Percentiles rank a stretch among this genome's conserved stretches.
Evolutionary conservation across 164 flowering plant genomes (phyloP).

Genomic region (Cinnamomum chago): DNA sequence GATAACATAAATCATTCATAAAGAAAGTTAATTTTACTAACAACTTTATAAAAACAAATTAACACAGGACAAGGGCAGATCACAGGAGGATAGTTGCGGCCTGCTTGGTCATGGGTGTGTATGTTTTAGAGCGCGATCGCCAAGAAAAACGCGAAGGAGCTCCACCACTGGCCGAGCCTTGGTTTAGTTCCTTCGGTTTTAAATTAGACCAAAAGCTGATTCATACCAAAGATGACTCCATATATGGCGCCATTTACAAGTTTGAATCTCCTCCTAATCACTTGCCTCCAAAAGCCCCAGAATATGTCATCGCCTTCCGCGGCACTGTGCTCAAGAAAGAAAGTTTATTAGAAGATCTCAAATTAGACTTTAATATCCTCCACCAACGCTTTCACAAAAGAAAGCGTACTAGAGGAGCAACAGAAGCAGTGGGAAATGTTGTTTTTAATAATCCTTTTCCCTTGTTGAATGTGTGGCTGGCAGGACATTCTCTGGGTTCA

Average conservation of each 20-base stretch:
- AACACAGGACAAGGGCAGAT: too few relatives aligned
- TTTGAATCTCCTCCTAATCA: conserved; percentile 11
- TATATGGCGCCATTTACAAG: conserved; percentile 74
- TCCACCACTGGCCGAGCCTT: conserved; percentile 73
- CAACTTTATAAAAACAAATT: too few relatives aligned
- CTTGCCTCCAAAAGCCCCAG: conserved; percentile 28
- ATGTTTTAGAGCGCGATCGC: too few relatives aligned
- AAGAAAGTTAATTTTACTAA: too few relatives aligned
- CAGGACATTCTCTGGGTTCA: conserved; percentile 91
- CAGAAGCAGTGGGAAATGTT: conserved; percentile 56
- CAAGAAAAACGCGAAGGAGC: background rate
- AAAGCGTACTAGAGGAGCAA: conserved; percentile 57
- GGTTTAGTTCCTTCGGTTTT: conserved; percentile 80
- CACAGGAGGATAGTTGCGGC: too few relatives aligned
- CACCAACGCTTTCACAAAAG: conserved; percentile 60
- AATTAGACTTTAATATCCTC: conserved; percentile 44
- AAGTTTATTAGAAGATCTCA: conserved; percentile 32
- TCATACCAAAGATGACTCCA: conserved; percentile 49
- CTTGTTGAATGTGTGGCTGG: conserved; percentile 53
- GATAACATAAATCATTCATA: too few relatives aligned
- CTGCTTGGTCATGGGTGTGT: too few relatives aligned
- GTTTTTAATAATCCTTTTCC: conserved; percentile 33
- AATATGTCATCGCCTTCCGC: conserved; percentile 71
- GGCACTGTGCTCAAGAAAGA: conserved; percentile 27
- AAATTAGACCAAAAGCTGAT: conserved; percentile 48